A percentile compares a stretch with the other conserved stretches of the same genome.
phyloP scores from a whole-genome alignment of 2,329 filamentous ascomycete species.

The Podosphaera fusca region DNA sequence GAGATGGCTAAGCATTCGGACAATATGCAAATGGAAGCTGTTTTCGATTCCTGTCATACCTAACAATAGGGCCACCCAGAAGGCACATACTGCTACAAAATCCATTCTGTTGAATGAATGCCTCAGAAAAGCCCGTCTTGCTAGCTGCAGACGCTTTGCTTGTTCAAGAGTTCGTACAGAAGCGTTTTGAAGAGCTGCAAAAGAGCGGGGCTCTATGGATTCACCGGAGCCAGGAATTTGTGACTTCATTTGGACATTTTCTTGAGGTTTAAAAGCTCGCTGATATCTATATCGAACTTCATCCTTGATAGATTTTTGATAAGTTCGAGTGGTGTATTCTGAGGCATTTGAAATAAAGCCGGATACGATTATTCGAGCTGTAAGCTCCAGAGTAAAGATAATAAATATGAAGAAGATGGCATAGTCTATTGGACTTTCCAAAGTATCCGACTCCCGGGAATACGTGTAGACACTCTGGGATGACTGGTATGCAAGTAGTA shows the following conservation, averaged over 20 bases:
- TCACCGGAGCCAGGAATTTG: conserved; percentile 8
- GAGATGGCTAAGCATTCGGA: conserved; percentile 89
- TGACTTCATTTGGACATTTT: conserved; percentile 22
- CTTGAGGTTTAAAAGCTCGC: conserved; percentile 59
- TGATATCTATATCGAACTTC: conserved; percentile 56
- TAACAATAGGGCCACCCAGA: conserved; percentile 73
- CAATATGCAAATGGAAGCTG: conserved; percentile 56
- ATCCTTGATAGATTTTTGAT: conserved; percentile 48
- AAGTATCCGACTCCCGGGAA: conserved; percentile 40
- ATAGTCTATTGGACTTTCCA: conserved; percentile 20
- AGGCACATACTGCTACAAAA: conserved; percentile 82
- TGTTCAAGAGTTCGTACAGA: conserved; percentile 42
- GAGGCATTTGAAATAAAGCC: conserved; percentile 76
- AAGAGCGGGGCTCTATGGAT: conserved; percentile 12
- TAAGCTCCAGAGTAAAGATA: conserved; percentile 71
- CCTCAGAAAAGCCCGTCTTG: conserved; percentile 73
- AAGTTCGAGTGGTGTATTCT: conserved; percentile 80
- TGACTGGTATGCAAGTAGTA: conserved; percentile 72
- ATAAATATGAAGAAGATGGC: conserved; percentile 63
- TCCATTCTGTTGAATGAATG: conserved; percentile 93
- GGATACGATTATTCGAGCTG: conserved; percentile 71
- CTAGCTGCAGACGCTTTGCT: conserved; percentile 64
- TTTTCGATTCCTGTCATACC: conserved; percentile 46
- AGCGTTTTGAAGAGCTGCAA: conserved; percentile 39
- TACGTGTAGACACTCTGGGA: conserved; percentile 43